phyloP scores from a whole-genome alignment of 2,329 filamentous ascomycete genomes.

The Acrocalymma vagum region DNA sequence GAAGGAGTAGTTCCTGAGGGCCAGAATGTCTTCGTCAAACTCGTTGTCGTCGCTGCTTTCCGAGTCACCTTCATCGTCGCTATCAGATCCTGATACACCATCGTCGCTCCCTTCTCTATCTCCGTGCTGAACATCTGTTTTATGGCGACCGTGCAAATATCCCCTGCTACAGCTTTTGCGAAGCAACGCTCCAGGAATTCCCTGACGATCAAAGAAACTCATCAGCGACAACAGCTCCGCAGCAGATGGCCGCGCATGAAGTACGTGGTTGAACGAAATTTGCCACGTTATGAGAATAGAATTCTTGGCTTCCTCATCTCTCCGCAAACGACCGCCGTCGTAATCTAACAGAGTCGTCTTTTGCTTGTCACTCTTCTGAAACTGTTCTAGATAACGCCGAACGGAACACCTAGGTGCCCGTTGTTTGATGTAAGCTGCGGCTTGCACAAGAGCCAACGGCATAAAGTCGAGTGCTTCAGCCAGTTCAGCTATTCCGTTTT shows the following conservation, averaged over 20 bases:
- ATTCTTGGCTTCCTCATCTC: constrained; percentile 40
- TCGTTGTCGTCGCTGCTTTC: constrained; percentile 14
- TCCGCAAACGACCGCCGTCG: constrained; percentile 35
- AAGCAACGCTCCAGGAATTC: constrained; percentile 48
- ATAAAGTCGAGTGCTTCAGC: constrained; percentile 34
- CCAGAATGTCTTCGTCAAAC: constrained; percentile 8
- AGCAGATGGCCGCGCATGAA: constrained; percentile 32
- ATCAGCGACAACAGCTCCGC: constrained; percentile 55
- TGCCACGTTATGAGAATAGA: constrained; percentile 47
- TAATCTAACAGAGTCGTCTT: constrained; percentile 14
- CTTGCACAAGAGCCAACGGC: constrained; percentile 42
- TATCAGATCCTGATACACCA: not conserved
- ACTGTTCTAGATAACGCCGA: constrained; percentile 47
- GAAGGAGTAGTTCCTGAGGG: constrained; percentile 12
- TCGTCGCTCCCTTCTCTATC: too few species aligned
- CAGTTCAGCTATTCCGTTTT: constrained; percentile 4
- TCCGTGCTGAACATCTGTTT: too few species aligned
- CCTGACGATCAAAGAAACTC: constrained; percentile 55
- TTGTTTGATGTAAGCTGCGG: constrained; percentile 36
- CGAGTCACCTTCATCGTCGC: not conserved
- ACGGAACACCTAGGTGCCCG: constrained; percentile 10
- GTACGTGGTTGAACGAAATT: constrained; percentile 39
- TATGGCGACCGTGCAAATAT: too few species aligned
- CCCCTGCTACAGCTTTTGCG: too few species aligned
- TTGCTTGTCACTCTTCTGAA: constrained; percentile 43